phyloP scores from a whole-genome alignment of 1,284 basidiomycete genomes.

The Austropuccinia psidii region DNA sequence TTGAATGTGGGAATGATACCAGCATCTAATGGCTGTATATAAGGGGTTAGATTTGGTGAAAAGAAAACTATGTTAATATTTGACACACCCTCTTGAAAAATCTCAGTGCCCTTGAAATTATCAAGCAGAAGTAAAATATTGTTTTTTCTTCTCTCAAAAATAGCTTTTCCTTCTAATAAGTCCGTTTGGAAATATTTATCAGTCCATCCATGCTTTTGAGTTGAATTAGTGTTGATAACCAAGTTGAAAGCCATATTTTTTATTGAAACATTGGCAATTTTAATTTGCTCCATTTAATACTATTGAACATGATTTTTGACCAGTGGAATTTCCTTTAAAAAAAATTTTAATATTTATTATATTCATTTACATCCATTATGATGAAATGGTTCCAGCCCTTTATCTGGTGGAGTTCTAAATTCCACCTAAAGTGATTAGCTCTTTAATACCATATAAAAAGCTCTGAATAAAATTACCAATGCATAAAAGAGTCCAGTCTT shows the following conservation, averaged over 20 bases:
- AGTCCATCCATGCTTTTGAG: not conserved
- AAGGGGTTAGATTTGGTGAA: constrained; percentile 27
- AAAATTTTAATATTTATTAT: not conserved
- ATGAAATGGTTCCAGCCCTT: not conserved
- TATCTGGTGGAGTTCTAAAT: too few relatives aligned
- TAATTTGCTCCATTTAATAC: not conserved
- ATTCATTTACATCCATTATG: not conserved
- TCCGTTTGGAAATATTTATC: not conserved
- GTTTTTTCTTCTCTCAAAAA: not conserved
- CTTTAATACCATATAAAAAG: not conserved
- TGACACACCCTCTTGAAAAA: constrained; percentile 6
- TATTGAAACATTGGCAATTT: not conserved
- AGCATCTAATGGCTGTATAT: constrained; percentile 34
- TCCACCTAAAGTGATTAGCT: not conserved
- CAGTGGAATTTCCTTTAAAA: not conserved
- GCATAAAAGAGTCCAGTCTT: not conserved
- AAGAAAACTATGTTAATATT: constrained; percentile 36
- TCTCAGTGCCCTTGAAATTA: constrained; percentile 31
- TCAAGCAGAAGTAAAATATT: constrained; percentile 27
- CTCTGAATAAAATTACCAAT: not conserved
- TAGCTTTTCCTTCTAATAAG: too few relatives aligned
- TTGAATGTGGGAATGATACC: constrained; percentile 36
- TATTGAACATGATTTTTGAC: not conserved
- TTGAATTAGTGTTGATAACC: not conserved
- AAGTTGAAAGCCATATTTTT: not conserved